Evolutionary conservation across 2,329 filamentous ascomycete species (phyloP).

Genomic region (Calonectria pseudoturangicola): DNA sequence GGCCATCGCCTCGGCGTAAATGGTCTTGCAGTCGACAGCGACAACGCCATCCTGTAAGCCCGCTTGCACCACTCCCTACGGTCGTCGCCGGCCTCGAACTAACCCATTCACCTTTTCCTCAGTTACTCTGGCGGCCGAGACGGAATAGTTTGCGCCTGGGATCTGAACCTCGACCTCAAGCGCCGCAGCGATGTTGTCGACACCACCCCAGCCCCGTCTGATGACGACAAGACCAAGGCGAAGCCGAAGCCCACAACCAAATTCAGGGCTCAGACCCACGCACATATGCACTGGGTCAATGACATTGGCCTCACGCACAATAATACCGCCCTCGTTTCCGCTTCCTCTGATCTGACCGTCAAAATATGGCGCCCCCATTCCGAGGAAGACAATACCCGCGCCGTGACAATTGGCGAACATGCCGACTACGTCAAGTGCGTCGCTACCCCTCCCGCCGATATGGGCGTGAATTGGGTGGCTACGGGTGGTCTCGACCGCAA

Average conservation of each 20-base stretch:
- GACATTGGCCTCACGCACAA: constrained; percentile 88
- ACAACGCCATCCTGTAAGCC: constrained; percentile 89
- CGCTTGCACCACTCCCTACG: constrained; percentile 22
- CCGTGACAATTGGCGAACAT: constrained; percentile 90
- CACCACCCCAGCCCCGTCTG: constrained; percentile 56
- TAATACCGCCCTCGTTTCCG: constrained; percentile 88
- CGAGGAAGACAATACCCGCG: constrained; percentile 69
- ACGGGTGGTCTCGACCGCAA: constrained; percentile 95
- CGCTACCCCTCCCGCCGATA: constrained; percentile 79
- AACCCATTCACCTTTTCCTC: constrained; percentile 41
- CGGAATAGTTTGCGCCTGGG: constrained; percentile 96
- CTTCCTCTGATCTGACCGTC: constrained; percentile 94
- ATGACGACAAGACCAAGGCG: constrained; percentile 58
- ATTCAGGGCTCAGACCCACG: constrained; percentile 78
- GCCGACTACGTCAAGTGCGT: constrained; percentile 98
- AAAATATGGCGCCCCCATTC: constrained; percentile 91
- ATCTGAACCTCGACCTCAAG: constrained; percentile 83
- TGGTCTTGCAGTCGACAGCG: constrained; percentile 89
- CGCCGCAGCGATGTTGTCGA: constrained; percentile 52
- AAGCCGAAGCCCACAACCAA: constrained; percentile 69
- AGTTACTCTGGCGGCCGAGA: constrained; percentile 98
- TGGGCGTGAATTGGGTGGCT: constrained; percentile 88
- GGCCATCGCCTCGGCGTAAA: constrained; percentile 97
- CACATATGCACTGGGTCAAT: constrained; percentile 97
- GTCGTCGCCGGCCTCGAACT: constrained; percentile 39